Evolutionary conservation across 2,329 filamentous ascomycete genomes (phyloP).

Genomic region (Macrophomina pseudophaseolina): DNA sequence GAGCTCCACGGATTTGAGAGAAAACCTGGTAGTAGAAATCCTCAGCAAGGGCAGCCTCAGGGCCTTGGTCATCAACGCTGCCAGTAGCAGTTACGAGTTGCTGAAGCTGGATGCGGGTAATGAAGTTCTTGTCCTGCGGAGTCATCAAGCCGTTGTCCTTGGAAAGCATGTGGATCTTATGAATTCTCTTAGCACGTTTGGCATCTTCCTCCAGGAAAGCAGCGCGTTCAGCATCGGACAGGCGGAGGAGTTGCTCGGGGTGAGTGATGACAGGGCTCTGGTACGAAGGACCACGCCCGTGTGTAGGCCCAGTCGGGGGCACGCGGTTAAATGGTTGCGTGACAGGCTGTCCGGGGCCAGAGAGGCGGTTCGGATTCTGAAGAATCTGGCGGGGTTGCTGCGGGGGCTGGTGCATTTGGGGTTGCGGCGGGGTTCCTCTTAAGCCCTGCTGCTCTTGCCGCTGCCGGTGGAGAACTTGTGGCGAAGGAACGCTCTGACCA

Average conservation of each 20-base stretch:
- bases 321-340: slow-evolving; percentile 35
- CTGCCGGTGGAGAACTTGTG: slow-evolving; percentile 42
- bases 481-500: slow-evolving; percentile 41
- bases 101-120: slow-evolving; percentile 95
- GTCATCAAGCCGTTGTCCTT: slow-evolving; percentile 98
- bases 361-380: slow-evolving; percentile 74
- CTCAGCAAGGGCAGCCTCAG: slow-evolving; percentile 81
- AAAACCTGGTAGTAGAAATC: slow-evolving; percentile 99
- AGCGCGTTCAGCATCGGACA: slow-evolving; percentile 83
- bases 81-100: slow-evolving; percentile 93
- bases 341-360: slow-evolving; percentile 49
- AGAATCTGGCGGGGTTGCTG: slow-evolving; percentile 72
- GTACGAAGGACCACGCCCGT: slow-evolving; percentile 56
- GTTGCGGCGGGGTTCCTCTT: slow-evolving; percentile 31
- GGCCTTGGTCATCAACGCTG: slow-evolving; percentile 78
- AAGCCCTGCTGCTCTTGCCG: slow-evolving; percentile 38
- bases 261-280: slow-evolving; percentile 64
- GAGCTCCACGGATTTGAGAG: slow-evolving; percentile 87
- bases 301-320: slow-evolving; percentile 41
- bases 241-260: slow-evolving; percentile 73
- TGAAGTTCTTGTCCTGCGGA: slow-evolving; percentile 98
- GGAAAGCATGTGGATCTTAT: slow-evolving; percentile 93
- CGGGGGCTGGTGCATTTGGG: slow-evolving; percentile 48
- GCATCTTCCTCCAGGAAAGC: slow-evolving; percentile 89
- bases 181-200: slow-evolving; percentile 93